Evolutionary conservation across 139 green algal species (phyloP).

Genomic region (Ettlia oleoabundans): DNA sequence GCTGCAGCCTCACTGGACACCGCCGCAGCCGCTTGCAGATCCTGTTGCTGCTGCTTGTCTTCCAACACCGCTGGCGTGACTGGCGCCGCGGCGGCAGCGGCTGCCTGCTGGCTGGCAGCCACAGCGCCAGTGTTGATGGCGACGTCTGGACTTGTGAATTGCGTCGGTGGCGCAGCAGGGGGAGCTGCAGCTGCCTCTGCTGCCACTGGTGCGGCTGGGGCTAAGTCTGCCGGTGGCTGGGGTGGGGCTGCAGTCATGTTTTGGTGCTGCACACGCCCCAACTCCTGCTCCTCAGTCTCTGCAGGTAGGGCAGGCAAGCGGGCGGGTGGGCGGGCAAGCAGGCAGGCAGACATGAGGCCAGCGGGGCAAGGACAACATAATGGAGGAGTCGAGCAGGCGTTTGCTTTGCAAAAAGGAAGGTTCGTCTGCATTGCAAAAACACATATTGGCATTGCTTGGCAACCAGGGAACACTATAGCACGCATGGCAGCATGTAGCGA

Average conservation of each 20-base stretch:
- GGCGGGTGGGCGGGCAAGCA: neutral
- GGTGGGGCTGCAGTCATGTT: neutral
- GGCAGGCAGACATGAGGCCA: neutral
- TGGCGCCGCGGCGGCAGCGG: neutral
- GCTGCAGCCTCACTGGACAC: neutral
- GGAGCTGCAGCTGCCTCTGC: neutral
- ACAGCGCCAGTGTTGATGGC: neutral
- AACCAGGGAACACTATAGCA: no score
- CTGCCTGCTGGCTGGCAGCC: neutral
- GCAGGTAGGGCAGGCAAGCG: neutral
- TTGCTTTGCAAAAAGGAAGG: no score
- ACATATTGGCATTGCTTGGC: no score
- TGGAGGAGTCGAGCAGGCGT: no score
- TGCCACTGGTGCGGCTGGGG: no score
- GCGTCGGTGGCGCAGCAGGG: neutral
- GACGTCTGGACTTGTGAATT: neutral
- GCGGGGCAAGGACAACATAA: no score
- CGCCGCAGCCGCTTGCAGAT: neutral
- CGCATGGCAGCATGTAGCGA: neutral
- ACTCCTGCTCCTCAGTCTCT: constrained; percentile 34
- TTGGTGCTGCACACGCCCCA: constrained; percentile 19
- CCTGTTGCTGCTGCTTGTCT: neutral
- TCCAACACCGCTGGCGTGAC: neutral
- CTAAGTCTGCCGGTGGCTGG: neutral
- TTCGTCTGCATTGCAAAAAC: no score